phyloP scores from a whole-genome alignment of 2,329 filamentous ascomycete species.

The Pseudogymnoascus sp. region DNA sequence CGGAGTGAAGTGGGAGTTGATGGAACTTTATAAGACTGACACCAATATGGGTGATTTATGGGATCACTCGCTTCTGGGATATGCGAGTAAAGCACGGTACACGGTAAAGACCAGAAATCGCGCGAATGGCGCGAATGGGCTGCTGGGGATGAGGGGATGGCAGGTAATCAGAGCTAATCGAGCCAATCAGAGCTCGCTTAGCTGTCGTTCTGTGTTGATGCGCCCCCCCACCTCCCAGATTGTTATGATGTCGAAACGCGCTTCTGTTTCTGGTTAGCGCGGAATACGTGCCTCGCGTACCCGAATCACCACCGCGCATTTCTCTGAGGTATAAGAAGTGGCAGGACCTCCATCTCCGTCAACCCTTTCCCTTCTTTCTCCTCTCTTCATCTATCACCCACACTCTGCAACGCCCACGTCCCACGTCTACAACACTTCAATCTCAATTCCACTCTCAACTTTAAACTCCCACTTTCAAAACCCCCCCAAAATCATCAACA shows the following conservation, averaged over 20 bases:
- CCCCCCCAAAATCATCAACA: constrained; percentile 45
- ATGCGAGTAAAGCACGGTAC: not conserved
- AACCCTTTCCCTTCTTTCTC: constrained; percentile 18
- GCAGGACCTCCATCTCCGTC: constrained; percentile 9
- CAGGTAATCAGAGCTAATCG: not conserved
- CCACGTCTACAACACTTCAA: constrained; percentile 12
- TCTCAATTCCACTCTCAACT: constrained; percentile 28
- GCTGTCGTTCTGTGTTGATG: not conserved
- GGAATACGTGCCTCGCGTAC: constrained; percentile 9
- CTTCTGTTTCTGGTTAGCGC: constrained; percentile 5
- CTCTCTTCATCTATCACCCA: constrained; percentile 26
- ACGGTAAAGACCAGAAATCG: constrained; percentile 12
- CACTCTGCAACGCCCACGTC: constrained; percentile 14
- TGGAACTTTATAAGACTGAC: constrained; percentile 13
- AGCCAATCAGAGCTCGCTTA: constrained; percentile 8
- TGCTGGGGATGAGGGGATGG: constrained; percentile 20
- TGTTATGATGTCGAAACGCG: constrained; percentile 11
- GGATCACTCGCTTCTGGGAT: constrained; percentile 12
- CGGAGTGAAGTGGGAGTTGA: constrained; percentile 15
- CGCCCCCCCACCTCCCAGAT: not conserved
- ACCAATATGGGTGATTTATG: constrained; percentile 8
- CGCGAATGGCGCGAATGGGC: constrained; percentile 13
- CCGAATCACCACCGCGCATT: constrained; percentile 11
- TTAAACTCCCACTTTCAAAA: constrained; percentile 18
- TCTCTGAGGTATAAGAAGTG: constrained; percentile 13